Base-by-base conservation (phyloP, 1,139 yeast species). In the Saccharomyces hybrid region DNA sequence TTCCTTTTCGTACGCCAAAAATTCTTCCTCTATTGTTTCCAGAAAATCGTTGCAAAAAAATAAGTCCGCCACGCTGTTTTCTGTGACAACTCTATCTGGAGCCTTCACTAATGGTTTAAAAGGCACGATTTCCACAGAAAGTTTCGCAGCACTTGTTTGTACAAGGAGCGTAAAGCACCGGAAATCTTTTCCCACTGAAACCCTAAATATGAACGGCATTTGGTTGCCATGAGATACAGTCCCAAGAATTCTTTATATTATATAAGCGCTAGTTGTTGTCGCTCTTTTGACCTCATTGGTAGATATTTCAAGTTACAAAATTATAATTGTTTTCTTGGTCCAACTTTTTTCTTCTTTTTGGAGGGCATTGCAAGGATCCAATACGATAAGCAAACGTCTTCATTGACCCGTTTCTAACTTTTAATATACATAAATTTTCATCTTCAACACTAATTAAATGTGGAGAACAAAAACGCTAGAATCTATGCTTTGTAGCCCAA, bases 101-200 rank as follows among this genome's bases (percentile, higher is more conserved):
- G 23, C 44, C 44, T 38, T 9, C 9, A 23, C 25, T 26, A 38
- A 19, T 23, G 26, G 8, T 9, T 13, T 8, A 11, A 19, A 9
- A 38, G 44, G 44, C 44, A 38, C 44, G 3, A 11, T 38, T 38
- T 38, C 26, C 26, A 19, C 3, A 9, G 25, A 19, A 38, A 19
- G 44, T 19, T 38, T 38, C 44, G 44, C 16, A 38, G 44, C 2
- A 2, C n/a, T 19, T 19, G 44, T 16, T 38, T 16, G 25, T 38
- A 38, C 44, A 19, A 38, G 44, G 44, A 38, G 44, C n/a, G 44
- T 38, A 38, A 38, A 38, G 44, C 44, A 38, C 25, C n/a, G 44
- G 44, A 38, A 38, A 38, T 38, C 44, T 38, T 38, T 13, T 38
- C 44, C 25, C 13, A 38, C 13, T 11, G 13, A 38, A 38, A 38